phyloP scores from a whole-genome alignment of 768 basidiomycete genomes.

The Termitomyces sp. region DNA sequence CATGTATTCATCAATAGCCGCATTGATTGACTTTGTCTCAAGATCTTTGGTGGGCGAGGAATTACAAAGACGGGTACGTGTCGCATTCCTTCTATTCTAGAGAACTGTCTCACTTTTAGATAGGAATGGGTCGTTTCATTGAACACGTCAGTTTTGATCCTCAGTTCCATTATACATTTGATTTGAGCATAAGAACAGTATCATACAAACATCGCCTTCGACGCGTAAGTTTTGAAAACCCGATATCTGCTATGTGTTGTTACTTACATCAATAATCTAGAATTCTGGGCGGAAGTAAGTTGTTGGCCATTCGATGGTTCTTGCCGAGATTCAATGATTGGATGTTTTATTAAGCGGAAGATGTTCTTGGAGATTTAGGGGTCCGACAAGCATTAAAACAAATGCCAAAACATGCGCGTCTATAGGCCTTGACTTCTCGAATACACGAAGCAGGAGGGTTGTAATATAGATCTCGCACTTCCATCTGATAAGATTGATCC shows the following conservation, averaged over 20 bases:
- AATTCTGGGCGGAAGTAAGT: conserved; percentile 21
- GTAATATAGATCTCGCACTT: not conserved
- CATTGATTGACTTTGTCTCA: conserved; percentile 26
- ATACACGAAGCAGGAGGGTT: not conserved
- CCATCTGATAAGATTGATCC: not conserved
- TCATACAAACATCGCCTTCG: conserved; percentile 18
- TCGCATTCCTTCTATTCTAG: not conserved
- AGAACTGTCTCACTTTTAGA: not conserved
- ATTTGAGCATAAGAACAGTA: conserved; percentile 13
- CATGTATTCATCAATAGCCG: not conserved
- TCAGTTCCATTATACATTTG: not conserved
- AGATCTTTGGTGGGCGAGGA: conserved; percentile 81
- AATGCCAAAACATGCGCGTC: conserved; percentile 47
- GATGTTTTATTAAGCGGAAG: conserved; percentile 35
- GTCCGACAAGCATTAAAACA: conserved; percentile 53
- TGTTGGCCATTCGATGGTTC: not conserved
- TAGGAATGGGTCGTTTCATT: conserved; percentile 18
- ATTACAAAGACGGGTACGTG: conserved; percentile 72
- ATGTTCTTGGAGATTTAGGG: conserved; percentile 55
- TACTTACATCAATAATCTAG: conserved; percentile 5
- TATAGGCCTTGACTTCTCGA: conserved; percentile 23
- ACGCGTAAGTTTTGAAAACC: conserved; percentile 16
- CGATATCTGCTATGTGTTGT: not conserved
- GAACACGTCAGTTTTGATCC: conserved; percentile 16
- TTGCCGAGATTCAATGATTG: not conserved